Evolutionary conservation across 2,329 filamentous ascomycete genomes (phyloP).

Genomic region (Fusarium buxicola): DNA sequence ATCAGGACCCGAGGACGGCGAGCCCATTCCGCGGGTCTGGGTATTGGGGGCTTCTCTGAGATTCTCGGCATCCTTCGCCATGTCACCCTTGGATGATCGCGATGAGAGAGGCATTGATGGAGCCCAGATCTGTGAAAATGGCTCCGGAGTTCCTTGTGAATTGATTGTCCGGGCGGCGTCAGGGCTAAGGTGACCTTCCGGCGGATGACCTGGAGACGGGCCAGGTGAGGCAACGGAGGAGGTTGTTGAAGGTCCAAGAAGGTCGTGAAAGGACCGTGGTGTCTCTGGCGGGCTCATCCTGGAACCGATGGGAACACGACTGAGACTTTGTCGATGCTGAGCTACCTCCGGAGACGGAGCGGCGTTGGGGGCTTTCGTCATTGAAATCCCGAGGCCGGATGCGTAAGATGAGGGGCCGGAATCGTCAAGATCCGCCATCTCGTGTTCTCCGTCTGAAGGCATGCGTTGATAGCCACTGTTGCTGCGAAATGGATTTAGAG

Average conservation of each 20-base stretch:
- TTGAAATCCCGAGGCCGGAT: slow-evolving; percentile 38
- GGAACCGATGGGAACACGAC: slow-evolving; percentile 15
- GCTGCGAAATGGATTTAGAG: slow-evolving; percentile 38
- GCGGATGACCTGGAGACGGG: slow-evolving; percentile 10
- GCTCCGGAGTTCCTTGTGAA: slow-evolving; percentile 24
- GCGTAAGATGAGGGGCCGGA: slow-evolving; percentile 11
- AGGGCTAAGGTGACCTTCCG: slow-evolving; percentile 26
- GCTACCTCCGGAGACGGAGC: slow-evolving; percentile 18
- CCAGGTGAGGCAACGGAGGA: not conserved
- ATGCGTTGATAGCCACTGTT: slow-evolving; percentile 40
- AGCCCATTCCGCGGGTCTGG: slow-evolving; percentile 3
- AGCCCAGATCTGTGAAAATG: slow-evolving; percentile 39
- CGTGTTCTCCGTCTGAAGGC: slow-evolving; percentile 34
- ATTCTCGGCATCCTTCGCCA: not conserved
- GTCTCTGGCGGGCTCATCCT: slow-evolving; percentile 38
- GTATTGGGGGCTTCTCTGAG: slow-evolving; percentile 16
- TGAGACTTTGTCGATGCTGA: not conserved
- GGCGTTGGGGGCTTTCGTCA: slow-evolving; percentile 9
- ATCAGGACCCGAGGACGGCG: slow-evolving; percentile 8
- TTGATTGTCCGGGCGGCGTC: slow-evolving; percentile 1
- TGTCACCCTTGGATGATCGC: slow-evolving; percentile 1
- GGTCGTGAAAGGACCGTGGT: slow-evolving; percentile 36
- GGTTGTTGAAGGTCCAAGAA: slow-evolving; percentile 22
- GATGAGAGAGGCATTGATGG: slow-evolving; percentile 37
- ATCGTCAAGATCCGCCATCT: slow-evolving; percentile 33